These are phyloP conservation scores for Kodamaea kakaduensis DNA, from an alignment of 805 yeast species.

Conservation along the genomic window DNA sequence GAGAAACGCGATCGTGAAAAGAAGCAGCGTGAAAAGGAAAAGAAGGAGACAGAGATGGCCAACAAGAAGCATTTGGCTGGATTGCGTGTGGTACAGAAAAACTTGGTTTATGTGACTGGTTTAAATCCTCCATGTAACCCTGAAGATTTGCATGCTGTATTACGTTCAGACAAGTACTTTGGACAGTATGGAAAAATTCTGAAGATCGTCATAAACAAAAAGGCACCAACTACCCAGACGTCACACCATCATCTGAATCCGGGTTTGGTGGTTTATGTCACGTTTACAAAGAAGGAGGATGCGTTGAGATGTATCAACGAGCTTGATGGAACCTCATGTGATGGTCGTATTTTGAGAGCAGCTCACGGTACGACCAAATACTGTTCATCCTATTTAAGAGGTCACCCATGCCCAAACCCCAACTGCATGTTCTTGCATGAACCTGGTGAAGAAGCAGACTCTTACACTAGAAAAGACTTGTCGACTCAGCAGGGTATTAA, in stretches of 20 bases:
- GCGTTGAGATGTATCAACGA: slow-evolving; percentile 92
- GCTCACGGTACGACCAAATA: slow-evolving; percentile 99
- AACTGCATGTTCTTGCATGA: slow-evolving; percentile 98
- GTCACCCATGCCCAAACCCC: slow-evolving; percentile 96
- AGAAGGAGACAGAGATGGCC: slow-evolving; percentile 82
- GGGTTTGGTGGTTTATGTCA: slow-evolving; percentile 93
- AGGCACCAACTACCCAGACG: slow-evolving; percentile 44
- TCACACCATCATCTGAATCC: slow-evolving; percentile 49
- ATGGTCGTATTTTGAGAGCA: slow-evolving; percentile 85
- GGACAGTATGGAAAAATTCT: slow-evolving; percentile 98
- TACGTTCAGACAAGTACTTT: slow-evolving; percentile 88
- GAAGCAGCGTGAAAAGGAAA: slow-evolving; percentile 85
- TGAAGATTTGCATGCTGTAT: slow-evolving; percentile 75
- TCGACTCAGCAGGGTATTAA: slow-evolving; percentile 69
- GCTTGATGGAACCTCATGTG: slow-evolving; percentile 88
- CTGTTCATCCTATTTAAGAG: slow-evolving; percentile 93
- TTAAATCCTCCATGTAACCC: slow-evolving; percentile 80
- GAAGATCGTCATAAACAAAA: slow-evolving; percentile 88
- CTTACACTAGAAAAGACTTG: slow-evolving; percentile 85
- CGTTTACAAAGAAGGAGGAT: slow-evolving; percentile 89
- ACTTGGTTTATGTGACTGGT: slow-evolving; percentile 93
- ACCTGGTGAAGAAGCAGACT: slow-evolving; percentile 99
- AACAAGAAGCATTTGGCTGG: slow-evolving; percentile 90
- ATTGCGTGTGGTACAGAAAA: slow-evolving; percentile 97
- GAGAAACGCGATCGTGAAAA: slow-evolving; percentile 77